Evolutionary conservation across 495 filamentous ascomycete genomes (phyloP), one percentile per base, ranked within the genome.

Genomic region (Pyrenula massariospora): DNA sequence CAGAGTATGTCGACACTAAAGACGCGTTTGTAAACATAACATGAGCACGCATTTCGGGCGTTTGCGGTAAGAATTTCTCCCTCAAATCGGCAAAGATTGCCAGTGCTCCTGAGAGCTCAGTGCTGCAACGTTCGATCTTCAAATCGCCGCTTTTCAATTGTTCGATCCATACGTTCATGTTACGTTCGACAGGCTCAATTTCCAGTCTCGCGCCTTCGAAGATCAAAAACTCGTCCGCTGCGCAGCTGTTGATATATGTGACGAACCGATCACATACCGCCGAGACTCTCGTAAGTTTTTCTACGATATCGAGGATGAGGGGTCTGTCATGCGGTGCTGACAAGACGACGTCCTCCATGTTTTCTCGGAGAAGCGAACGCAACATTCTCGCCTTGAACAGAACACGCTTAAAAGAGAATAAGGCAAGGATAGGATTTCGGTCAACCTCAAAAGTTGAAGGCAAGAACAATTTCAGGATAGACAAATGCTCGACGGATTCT

Each of bases 161-260:
- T 48, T 96, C 91, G 59, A 97, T 84, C 85, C 91, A 96, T 24
- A 80, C 81, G 62, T 96, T 94, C 47, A 97, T 69, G 0, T 88
- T 88, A 36, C 89, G 77, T 69, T 98, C 93, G 12, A 97, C 90
- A 2, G 92, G 91, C 65, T 95, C 91, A 59, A 97, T 75, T 64
- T 97, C 93, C 62, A 91, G 89, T 50, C 92, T 66, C 5, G 91
- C 85, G 24, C 79, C 83, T 60, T 88, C 85, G 59, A 86, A 88
- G 57, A 72, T 79, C 50, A 71, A 75, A 66, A 97, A 97, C 58
- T 87, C 77, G 57, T 90, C 87, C 1, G 86, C 67, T 3, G 83
- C 83, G 68, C 88, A 95, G 56, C 79, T 77, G 59, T 75, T 84
- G 56, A 95, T 88, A 54, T 81, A 82, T 54, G 82, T 84, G 60